Conservation (phyloP, 2,329 filamentous ascomycete species). For the Metarhizium brunneum region DNA sequence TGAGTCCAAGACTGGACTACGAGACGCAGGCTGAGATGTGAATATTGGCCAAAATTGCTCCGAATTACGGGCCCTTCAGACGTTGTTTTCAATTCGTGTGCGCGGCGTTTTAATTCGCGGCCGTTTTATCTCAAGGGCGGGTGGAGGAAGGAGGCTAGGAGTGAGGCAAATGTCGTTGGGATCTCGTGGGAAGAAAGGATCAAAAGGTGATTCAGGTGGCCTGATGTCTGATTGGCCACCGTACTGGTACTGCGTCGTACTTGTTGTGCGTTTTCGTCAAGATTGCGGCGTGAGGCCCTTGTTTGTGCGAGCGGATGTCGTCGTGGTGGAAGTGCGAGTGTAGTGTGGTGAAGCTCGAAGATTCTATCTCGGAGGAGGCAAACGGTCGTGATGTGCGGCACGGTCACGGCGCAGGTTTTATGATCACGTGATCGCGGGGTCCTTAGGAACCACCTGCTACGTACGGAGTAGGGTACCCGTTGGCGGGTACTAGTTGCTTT, state of each 20-base stretch:
- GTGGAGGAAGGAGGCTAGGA: slow-evolving; percentile 1
- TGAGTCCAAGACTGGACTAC: slow-evolving; percentile 17
- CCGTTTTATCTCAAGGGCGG: slow-evolving; percentile 1
- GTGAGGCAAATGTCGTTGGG: slow-evolving; percentile 1
- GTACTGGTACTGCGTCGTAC: not conserved
- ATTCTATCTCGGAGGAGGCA: slow-evolving; percentile 2
- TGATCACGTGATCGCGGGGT: slow-evolving; percentile 27
- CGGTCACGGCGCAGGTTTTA: slow-evolving; percentile 13
- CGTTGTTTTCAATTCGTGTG: not conserved
- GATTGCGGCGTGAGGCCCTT: slow-evolving; percentile 10
- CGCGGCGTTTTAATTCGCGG: not conserved
- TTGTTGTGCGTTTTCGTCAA: not conserved
- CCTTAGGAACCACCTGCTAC: not conserved
- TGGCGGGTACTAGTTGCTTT: too few relatives aligned
- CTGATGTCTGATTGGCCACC: not conserved
- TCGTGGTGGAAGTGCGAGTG: slow-evolving; percentile 4
- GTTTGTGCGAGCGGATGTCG: slow-evolving; percentile 8
- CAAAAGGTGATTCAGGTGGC: not conserved
- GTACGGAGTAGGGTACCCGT: too few relatives aligned
- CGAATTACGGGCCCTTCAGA: not conserved
- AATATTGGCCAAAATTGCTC: slow-evolving; percentile 15
- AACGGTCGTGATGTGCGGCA: slow-evolving; percentile 20
- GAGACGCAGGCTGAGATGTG: slow-evolving; percentile 9
- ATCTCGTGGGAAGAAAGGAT: slow-evolving; percentile 5
- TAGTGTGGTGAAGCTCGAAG: slow-evolving; percentile 3